Evolutionary conservation across 1,284 basidiomycete species (phyloP).

Genomic region (Sanghuangporus sanghuang): DNA sequence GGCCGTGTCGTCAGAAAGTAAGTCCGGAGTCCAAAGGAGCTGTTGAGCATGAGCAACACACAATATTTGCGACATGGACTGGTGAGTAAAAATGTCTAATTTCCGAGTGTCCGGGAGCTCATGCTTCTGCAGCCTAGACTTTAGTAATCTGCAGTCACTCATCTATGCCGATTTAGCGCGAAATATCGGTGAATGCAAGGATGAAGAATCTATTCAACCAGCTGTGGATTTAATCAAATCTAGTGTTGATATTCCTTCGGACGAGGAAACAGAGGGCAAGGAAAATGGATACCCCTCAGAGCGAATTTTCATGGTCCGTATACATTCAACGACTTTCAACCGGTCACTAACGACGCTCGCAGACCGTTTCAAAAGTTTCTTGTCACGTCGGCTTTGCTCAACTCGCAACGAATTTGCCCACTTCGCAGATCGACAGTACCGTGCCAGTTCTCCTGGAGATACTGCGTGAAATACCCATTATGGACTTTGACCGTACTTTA

Average conservation of each 20-base stretch:
- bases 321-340: conserved; percentile 2
- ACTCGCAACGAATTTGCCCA: conserved; percentile 58
- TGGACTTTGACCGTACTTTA: conserved; percentile 71
- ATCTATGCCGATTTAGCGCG: conserved; percentile 78
- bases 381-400: conserved; percentile 78
- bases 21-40: not conserved
- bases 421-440: conserved; percentile 44
- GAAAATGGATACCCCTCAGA: conserved; percentile 25
- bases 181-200: conserved; percentile 48
- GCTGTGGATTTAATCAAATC: conserved; percentile 56
- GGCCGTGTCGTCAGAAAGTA: too few species aligned
- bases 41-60: not conserved
- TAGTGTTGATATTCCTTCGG: conserved; percentile 42
- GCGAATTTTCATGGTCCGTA: conserved; percentile 56
- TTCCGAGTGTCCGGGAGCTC: not conserved
- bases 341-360: not conserved
- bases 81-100: not conserved
- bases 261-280: not conserved
- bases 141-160: conserved; percentile 67
- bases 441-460: conserved; percentile 59
- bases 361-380: conserved; percentile 61
- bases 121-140: conserved; percentile 30
- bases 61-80: conserved; percentile 5
- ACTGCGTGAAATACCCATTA: conserved; percentile 62
- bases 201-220: conserved; percentile 36